Evolutionary conservation across 306 rosid species (phyloP), one percentile per base, ranked within the genome.

Genomic region (Sphenostylis stenocarpa): DNA sequence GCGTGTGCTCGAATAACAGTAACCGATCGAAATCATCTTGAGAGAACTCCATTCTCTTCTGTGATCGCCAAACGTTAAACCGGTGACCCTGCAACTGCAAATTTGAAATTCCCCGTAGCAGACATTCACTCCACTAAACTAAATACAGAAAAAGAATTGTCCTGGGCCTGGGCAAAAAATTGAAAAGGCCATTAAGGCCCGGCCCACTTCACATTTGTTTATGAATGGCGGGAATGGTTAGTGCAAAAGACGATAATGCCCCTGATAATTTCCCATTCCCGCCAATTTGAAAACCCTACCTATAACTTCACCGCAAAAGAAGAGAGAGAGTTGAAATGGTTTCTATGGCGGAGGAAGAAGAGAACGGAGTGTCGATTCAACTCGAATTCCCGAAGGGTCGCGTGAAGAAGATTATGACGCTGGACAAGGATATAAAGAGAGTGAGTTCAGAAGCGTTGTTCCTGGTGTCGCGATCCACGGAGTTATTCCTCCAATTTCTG

Each of bases 321-420:
- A 28, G 14, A 21, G 2, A 3, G 17, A 13, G 21, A 15, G 20
- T n/a, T 16, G 60, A 44, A 4, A 53, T 15, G 63, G 63, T 7
- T 28, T 81, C 15, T 41, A 41, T 41, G 88, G 88, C 67, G 36
- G 96, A 85, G 51, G 90, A 86, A 53, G 85, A 85, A 55, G 84
- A 82, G 61, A 62, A 67, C 31, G 23, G n/a, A 8, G 80, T 31
- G 6, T 57, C 65, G 49, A 55, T 67, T 49, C 75, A 78, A 41
- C 81, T 90, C 4, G 92, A 89, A 12, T 83, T 92, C 17, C 98
- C 96, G 19, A 87, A 20, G 45, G 81, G 90, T 24, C 73, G 97
- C 51, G 84, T 96, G 67, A 92, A 92, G 97, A 92, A 75, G 84
- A 92, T 96, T 11, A 90, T 89, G 90, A 90, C 85, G 84, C 75